Evolutionary conservation across 2,329 filamentous ascomycete species (phyloP).

Genomic region (Lasiodiplodia gonubiensis): DNA sequence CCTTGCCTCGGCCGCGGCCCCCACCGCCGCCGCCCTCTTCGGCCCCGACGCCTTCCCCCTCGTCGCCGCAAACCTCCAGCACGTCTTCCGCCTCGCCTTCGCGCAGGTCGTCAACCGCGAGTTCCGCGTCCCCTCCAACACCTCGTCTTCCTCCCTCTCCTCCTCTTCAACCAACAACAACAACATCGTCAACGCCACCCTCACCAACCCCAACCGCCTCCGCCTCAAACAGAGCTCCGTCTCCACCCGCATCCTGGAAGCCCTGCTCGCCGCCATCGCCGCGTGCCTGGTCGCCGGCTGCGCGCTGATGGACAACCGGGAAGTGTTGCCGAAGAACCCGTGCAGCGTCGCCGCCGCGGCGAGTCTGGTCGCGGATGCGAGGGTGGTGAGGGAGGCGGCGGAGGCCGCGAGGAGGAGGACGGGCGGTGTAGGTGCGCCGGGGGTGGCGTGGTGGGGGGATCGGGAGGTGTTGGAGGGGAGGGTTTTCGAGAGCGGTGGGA

Average conservation of each 20-base stretch:
- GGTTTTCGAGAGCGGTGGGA: neutral
- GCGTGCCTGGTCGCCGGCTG: neutral
- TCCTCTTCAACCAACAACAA: too few species aligned
- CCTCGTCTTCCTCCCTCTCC: neutral
- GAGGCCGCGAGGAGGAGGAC: too few species aligned
- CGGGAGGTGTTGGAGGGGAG: neutral
- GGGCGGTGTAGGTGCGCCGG: too few species aligned
- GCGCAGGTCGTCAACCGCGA: slow-evolving; percentile 1
- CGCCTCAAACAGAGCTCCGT: neutral
- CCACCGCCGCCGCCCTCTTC: neutral
- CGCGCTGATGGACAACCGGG: neutral
- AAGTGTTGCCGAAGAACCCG: slow-evolving; percentile 1
- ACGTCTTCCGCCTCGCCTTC: neutral
- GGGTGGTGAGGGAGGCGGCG: neutral
- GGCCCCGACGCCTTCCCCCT: neutral
- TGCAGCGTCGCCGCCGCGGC: neutral
- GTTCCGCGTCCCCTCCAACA: neutral
- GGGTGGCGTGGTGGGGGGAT: too few species aligned
- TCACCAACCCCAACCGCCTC: neutral
- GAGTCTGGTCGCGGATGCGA: neutral
- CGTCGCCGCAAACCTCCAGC: neutral
- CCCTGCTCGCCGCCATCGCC: neutral
- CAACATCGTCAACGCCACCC: neutral
- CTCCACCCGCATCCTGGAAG: neutral
- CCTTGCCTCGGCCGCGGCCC: neutral